These are phyloP conservation scores for Cercophora newfieldiana DNA, from an alignment of 495 filamentous ascomycete species.

Conservation along the genomic window DNA sequence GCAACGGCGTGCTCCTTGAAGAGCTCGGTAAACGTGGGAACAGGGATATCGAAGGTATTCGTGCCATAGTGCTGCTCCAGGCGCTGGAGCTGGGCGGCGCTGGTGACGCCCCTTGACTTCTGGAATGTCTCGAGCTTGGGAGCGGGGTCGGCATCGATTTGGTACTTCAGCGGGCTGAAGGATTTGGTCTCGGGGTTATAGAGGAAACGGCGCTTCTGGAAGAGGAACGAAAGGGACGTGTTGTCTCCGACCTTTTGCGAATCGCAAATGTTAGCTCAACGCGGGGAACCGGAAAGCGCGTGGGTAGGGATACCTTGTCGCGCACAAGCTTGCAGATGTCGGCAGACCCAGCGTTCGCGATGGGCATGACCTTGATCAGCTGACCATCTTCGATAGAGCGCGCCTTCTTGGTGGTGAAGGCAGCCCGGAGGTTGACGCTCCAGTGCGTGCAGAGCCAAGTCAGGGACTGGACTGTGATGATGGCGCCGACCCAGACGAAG, in stretches of 20 bases:
- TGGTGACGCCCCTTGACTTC: conserved; percentile 67
- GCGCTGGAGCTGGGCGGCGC: conserved; percentile 68
- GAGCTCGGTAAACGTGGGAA: conserved; percentile 90
- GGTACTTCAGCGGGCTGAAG: conserved; percentile 82
- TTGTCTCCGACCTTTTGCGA: conserved; percentile 65
- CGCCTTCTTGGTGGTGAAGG: conserved; percentile 77
- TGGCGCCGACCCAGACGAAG: conserved; percentile 85
- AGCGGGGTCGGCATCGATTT: conserved; percentile 80
- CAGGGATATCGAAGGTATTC: conserved; percentile 97
- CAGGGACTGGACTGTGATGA: conserved; percentile 84
- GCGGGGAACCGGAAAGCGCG: neutral
- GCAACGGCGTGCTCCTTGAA: conserved; percentile 98
- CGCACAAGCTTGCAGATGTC: conserved; percentile 81
- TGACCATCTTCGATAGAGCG: conserved; percentile 73
- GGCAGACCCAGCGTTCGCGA: conserved; percentile 82
- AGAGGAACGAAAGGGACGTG: conserved; percentile 82
- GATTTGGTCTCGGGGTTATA: conserved; percentile 66
- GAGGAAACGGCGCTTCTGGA: conserved; percentile 96
- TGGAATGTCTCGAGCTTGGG: conserved; percentile 77
- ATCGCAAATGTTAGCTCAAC: conserved; percentile 12
- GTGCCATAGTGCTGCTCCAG: conserved; percentile 91
- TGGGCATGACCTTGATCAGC: conserved; percentile 90
- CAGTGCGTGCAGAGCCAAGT: conserved; percentile 96
- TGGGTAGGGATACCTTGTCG: conserved; percentile 60
- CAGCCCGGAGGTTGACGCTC: conserved; percentile 81